A percentile compares a stretch with the other conserved stretches of the same genome.
phyloP scores from a whole-genome alignment of 108 stramenopile genomes.

The Skeletonema menzelii region DNA sequence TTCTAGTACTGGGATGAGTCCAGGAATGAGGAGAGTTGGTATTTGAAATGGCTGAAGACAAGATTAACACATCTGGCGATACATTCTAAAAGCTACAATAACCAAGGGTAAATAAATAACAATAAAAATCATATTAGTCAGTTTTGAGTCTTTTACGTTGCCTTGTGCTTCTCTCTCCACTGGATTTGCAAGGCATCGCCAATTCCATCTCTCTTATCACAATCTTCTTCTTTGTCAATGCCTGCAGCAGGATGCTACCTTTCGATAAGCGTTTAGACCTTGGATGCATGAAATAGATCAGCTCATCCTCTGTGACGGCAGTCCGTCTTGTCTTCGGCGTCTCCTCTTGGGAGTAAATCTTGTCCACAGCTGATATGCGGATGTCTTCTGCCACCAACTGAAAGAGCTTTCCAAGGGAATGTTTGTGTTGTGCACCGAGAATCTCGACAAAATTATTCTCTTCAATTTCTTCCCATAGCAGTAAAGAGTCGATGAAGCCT shows the following conservation, averaged over 20 bases:
- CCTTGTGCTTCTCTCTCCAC: constrained; percentile 12
- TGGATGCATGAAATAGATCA: constrained; percentile 32
- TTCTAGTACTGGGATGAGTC: constrained; percentile 22
- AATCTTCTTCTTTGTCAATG: constrained; percentile 40
- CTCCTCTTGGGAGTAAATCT: constrained; percentile 3
- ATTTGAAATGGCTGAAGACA: constrained; percentile 2
- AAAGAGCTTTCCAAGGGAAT: constrained; percentile 46
- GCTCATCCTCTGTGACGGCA: constrained; percentile 13
- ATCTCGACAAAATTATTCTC: constrained; percentile 55
- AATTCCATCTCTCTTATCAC: constrained; percentile 50
- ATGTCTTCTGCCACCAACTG: constrained; percentile 27
- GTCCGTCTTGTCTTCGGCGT: background rate
- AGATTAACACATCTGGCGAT: background rate
- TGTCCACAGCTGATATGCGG: constrained; percentile 27
- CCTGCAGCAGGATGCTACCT: constrained; percentile 18
- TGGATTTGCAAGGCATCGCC: constrained; percentile 19
- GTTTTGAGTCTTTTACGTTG: constrained; percentile 26
- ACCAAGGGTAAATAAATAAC: too few relatives aligned
- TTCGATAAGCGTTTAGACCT: constrained; percentile 39
- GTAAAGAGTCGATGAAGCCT: constrained; percentile 50
- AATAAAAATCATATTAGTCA: background rate
- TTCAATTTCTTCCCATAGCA: constrained; percentile 55
- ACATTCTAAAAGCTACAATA: background rate
- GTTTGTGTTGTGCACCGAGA: constrained; percentile 41
- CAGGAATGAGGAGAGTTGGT: constrained; percentile 12